These are phyloP conservation scores for Chrysoporthe puriensis DNA, from an alignment of 2,329 filamentous ascomycete genomes.

Conservation along the genomic window DNA sequence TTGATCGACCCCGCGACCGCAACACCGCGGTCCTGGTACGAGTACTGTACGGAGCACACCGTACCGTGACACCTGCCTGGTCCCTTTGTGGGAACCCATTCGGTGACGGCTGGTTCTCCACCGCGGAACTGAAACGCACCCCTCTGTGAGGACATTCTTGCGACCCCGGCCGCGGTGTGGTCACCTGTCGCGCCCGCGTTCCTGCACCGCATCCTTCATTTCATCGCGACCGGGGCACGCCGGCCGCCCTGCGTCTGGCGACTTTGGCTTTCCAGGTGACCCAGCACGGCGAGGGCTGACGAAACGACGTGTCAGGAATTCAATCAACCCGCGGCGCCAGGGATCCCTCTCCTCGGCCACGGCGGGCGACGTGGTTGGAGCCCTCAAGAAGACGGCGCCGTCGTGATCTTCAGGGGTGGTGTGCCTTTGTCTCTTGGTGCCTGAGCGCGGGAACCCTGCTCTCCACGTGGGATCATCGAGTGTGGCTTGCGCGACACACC, in stretches of 20 bases:
- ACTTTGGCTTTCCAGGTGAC: neutral
- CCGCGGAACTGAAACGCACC: constrained; percentile 5
- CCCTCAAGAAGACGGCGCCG: neutral
- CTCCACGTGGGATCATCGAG: constrained; percentile 14
- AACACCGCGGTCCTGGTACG: neutral
- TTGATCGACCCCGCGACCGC: neutral
- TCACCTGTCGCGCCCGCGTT: constrained; percentile 1
- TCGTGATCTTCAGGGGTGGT: constrained; percentile 14
- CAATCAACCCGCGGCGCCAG: neutral
- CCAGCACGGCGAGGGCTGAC: neutral
- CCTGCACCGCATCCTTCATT: constrained; percentile 9
- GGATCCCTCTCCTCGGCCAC: neutral
- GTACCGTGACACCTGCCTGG: too few species aligned
- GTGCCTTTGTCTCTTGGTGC: neutral
- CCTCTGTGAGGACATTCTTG: neutral
- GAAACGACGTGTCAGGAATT: neutral
- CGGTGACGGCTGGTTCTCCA: neutral
- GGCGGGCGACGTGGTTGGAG: neutral
- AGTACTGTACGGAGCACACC: too few species aligned
- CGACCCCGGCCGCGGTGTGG: neutral
- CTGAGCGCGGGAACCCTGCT: constrained; percentile 9
- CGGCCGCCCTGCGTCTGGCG: neutral
- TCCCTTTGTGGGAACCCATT: neutral
- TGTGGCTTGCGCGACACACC: constrained; percentile 13
- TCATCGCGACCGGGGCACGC: neutral